Conservation (phyloP, 2,329 filamentous ascomycete genomes). For the Bipolaris victoriae region DNA sequence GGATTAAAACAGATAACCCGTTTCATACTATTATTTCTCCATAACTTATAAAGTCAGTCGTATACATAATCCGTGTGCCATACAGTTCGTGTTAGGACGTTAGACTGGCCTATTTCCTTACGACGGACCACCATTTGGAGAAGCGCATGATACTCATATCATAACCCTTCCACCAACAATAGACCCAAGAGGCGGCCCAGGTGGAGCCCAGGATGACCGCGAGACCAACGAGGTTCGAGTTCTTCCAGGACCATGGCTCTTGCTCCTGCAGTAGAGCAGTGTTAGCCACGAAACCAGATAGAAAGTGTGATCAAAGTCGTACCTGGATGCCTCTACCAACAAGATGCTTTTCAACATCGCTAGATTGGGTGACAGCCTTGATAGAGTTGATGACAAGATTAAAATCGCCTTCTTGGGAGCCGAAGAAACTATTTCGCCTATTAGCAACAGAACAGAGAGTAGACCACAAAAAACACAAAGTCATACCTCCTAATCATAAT, state of each 20-base stretch:
- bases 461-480: not conserved
- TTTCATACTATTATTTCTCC: not conserved
- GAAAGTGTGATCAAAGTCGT: conserved; percentile 6
- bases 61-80: not conserved
- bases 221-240: conserved; percentile 33
- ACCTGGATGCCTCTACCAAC: conserved; percentile 10
- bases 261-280: conserved; percentile 14
- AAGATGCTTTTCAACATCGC: conserved; percentile 37
- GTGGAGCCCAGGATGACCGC: conserved; percentile 30
- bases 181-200: conserved; percentile 29
- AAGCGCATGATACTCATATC: conserved; percentile 32
- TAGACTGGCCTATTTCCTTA: conserved; percentile 4
- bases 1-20: too few species aligned
- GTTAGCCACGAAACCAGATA: conserved; percentile 13
- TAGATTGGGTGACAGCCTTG: conserved; percentile 50
- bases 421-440: conserved; percentile 69
- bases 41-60: too few species aligned
- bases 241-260: conserved; percentile 35
- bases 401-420: conserved; percentile 73
- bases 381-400: conserved; percentile 63
- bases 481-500: conserved; percentile 81
- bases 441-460: conserved; percentile 20
- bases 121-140: conserved; percentile 26
- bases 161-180: conserved; percentile 34
- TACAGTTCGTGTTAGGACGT: not conserved